Conservation (phyloP, 495 filamentous ascomycete genomes). For the Sabuloglossum arenarium region DNA sequence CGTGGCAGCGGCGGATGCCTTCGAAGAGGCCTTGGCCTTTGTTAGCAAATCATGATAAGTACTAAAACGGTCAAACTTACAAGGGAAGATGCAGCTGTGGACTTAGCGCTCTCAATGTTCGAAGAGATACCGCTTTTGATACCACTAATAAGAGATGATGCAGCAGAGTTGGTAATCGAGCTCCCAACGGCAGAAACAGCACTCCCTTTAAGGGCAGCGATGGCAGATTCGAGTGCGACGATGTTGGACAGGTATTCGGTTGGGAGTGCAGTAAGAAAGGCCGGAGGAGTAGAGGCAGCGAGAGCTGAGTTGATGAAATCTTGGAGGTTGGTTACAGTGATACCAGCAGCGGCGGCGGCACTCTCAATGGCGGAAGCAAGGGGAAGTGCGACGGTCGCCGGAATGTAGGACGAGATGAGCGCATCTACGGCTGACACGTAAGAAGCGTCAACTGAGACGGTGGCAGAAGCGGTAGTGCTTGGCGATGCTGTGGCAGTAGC, state of each 20-base stretch:
- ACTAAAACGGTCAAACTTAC: no score
- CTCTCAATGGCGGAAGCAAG: background rate
- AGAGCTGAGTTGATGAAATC: slow-evolving; percentile 2
- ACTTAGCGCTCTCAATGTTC: no score
- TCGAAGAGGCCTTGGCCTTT: no score
- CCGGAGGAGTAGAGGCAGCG: slow-evolving; percentile 3
- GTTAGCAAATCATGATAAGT: background rate
- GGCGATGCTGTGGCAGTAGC: background rate
- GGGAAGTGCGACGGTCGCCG: background rate
- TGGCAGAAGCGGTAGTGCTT: no score
- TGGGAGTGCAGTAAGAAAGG: slow-evolving; percentile 9
- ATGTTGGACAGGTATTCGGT: slow-evolving; percentile 9
- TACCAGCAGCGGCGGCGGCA: background rate
- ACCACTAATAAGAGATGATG: no score
- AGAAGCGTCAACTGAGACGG: background rate
- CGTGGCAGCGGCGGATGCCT: background rate
- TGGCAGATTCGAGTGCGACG: slow-evolving; percentile 8
- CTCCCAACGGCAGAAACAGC: slow-evolving; percentile 1
- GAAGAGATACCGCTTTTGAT: no score
- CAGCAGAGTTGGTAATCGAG: background rate
- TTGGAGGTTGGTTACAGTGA: background rate
- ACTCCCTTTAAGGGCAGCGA: slow-evolving; percentile 5
- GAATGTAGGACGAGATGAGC: slow-evolving; percentile 3
- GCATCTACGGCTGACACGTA: background rate
- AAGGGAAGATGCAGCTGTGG: no score